A percentile compares a stretch with the other conserved stretches of the same genome.
Conservation (phyloP, 163 green algal species). For the Volvox carteri region DNA sequence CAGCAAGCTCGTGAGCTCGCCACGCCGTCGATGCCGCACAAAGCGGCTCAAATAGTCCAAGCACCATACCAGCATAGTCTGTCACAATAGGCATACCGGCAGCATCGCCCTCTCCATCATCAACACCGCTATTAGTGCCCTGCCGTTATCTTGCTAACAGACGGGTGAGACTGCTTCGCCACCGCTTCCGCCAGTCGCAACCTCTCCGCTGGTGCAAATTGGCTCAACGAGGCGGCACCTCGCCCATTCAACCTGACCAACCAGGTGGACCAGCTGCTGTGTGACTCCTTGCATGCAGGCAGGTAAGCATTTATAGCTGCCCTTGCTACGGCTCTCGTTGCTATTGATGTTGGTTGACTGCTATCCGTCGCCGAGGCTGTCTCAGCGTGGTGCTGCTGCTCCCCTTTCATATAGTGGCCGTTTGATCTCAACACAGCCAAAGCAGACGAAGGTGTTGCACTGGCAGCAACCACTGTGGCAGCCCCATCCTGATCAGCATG, state of each 20-base stretch:
- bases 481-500: neutral
- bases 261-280: neutral
- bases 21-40: too few species aligned
- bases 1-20: too few species aligned
- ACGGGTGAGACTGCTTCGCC: neutral
- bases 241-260: neutral
- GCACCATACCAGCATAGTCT: too few species aligned
- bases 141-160: too few species aligned
- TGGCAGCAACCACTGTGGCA: neutral
- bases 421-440: neutral
- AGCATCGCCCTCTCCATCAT: too few species aligned
- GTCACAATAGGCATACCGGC: too few species aligned
- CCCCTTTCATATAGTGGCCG: too few species aligned
- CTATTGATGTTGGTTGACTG: neutral
- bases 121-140: too few species aligned
- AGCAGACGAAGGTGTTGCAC: neutral
- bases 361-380: neutral
- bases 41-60: too few species aligned
- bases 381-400: neutral
- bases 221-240: neutral
- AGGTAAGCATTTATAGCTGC: neutral
- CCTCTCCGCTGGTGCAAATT: neutral
- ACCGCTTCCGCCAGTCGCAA: conserved; percentile 7
- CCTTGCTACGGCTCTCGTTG: neutral
- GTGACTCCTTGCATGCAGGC: neutral